Conservation (phyloP, 768 basidiomycete genomes). For the Tricholoma saponaceum region DNA sequence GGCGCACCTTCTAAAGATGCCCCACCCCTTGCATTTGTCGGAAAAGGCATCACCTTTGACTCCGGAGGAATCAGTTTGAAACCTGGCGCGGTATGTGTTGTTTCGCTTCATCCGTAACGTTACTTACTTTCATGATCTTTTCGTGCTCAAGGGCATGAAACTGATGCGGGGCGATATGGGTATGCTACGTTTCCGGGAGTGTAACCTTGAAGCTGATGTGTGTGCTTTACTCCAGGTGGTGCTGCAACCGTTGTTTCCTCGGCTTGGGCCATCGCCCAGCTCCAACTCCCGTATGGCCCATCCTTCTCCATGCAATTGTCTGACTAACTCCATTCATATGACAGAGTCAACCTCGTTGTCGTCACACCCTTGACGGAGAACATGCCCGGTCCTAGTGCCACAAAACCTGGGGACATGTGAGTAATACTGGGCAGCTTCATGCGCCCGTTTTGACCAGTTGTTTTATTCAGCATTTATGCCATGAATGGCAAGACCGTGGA, state of each 20-base stretch:
- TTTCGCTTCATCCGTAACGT: neutral
- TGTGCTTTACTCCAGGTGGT: slow-evolving; percentile 42
- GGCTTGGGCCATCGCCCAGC: slow-evolving; percentile 74
- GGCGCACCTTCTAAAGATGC: slow-evolving; percentile 56
- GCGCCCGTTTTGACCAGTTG: neutral
- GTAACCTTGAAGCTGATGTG: neutral
- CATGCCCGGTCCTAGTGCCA: slow-evolving; percentile 71
- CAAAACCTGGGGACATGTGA: slow-evolving; percentile 83
- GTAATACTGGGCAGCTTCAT: slow-evolving; percentile 15
- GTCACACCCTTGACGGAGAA: slow-evolving; percentile 80
- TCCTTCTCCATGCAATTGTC: neutral
- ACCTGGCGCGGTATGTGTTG: slow-evolving; percentile 51
- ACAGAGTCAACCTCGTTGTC: slow-evolving; percentile 71
- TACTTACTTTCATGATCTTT: neutral
- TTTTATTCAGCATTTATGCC: slow-evolving; percentile 56
- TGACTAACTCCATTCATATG: slow-evolving; percentile 1
- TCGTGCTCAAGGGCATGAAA: slow-evolving; percentile 61
- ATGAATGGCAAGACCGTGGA: slow-evolving; percentile 90
- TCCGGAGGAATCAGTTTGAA: slow-evolving; percentile 87
- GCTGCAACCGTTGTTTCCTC: slow-evolving; percentile 76
- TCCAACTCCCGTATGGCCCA: slow-evolving; percentile 65
- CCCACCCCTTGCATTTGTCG: slow-evolving; percentile 71
- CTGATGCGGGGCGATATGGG: slow-evolving; percentile 89
- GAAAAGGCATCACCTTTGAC: slow-evolving; percentile 90
- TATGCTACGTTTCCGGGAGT: slow-evolving; percentile 14